Evolutionary conservation across 331 rosid genomes (phyloP).

Genomic region (Cydonia oblonga): DNA sequence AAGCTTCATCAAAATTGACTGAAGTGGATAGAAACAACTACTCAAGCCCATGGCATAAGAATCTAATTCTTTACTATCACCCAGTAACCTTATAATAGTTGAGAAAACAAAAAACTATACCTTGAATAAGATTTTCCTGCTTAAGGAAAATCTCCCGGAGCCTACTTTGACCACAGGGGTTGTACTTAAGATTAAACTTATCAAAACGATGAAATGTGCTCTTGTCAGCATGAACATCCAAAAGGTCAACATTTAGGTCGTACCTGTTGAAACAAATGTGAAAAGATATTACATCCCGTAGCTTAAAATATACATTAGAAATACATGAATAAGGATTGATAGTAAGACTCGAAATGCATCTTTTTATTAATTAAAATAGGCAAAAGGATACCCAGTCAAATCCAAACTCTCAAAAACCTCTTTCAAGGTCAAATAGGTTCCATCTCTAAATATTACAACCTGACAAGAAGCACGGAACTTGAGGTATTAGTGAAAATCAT

Average conservation of each 20-base stretch:
- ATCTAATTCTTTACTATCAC: background rate
- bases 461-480: conserved; percentile 20
- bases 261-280: conserved; percentile 44
- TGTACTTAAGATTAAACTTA: conserved; percentile 92
- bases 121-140: conserved; percentile 97
- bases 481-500: conserved; percentile 10
- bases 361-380: background rate
- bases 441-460: conserved; percentile 99
- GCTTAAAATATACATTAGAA: background rate
- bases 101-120: conserved; percentile 25
- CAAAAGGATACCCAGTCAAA: conserved; percentile 56
- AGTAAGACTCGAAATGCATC: background rate
- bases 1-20: background rate
- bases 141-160: conserved; percentile 93
- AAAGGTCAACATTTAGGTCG: conserved; percentile 94
- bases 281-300: conserved; percentile 9
- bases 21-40: background rate
- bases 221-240: conserved; percentile 99
- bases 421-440: conserved; percentile 85
- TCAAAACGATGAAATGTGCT: conserved; percentile 98
- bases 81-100: background rate
- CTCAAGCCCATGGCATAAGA: background rate
- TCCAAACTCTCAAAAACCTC: conserved; percentile 98
- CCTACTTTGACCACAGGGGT: conserved; percentile 99
- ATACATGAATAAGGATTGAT: background rate